Evolutionary conservation across 192 early-diverging fungal genomes (phyloP), one percentile per base, ranked within the genome.

Genomic region (Coemansia sp.): DNA sequence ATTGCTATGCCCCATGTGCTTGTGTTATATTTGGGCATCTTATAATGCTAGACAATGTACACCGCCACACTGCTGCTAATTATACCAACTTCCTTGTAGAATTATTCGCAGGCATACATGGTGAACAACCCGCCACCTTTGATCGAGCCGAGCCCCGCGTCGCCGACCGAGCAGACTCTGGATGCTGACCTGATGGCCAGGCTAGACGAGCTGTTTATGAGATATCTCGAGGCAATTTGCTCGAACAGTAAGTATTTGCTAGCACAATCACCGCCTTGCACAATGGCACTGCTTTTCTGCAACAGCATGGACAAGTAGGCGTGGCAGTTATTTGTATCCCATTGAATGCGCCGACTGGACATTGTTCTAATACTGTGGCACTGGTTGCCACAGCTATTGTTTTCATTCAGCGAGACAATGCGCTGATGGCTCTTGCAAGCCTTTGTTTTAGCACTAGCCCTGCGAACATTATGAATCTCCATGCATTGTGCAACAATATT

Each of bases 121-220:
- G 37, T 61, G 40, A 50, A 57, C 26, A 55, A 46, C 28, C 48
- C 55, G 9, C n/a, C n/a, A n/a, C 57, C 67, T 9, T 52, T 72
- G 20, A 36, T 68, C 12, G 70, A 79, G 66, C 63, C 70, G 12
- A 68, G 58, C 26, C 65, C 72, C 3, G 59, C 70, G 23, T 72
- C 70, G 49, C 66, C 76, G 7, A 43, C 70, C 13, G 63, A 65
- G 49, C 78, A 65, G 55, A 68, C 61, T 8, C 71, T 87, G 10
- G 65, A 82, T 37, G 53, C 64, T 15, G 68, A 78, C 19, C 50
- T 78, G 31, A 60, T 78, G 45, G 49, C 52, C 21, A 68, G 68
- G 41, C 63, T 88, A 33, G 84, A 86, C 68, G 84, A 82, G 47
- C 72, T 88, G 3, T 88, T 88, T 53, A 80, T 85, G 66, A 82